A percentile compares a stretch with the other conserved stretches of the same genome.
Conservation (phyloP, 768 basidiomycete species). For the Albatrellus ellisii region DNA sequence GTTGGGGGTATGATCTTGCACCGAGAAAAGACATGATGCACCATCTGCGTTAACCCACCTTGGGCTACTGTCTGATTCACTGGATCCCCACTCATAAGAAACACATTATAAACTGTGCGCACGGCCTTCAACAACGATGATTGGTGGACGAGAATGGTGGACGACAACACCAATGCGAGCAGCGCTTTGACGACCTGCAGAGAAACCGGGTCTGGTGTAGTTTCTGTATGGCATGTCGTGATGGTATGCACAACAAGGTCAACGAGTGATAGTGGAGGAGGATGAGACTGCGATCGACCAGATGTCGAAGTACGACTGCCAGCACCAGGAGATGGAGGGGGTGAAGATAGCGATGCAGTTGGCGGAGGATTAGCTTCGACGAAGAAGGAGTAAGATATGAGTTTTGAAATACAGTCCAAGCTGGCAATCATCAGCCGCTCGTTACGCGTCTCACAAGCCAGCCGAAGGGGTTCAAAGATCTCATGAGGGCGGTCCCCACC, state of each 20-base stretch:
- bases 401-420: constrained; percentile 93
- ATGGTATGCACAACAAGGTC: constrained; percentile 93
- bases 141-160: constrained; percentile 84
- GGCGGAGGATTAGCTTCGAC: constrained; percentile 41
- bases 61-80: constrained; percentile 98
- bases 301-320: constrained; percentile 31
- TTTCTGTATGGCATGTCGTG: constrained; percentile 81
- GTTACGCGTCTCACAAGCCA: constrained; percentile 90
- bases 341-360: constrained; percentile 42
- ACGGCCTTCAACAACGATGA: constrained; percentile 93
- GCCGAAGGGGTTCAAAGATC: constrained; percentile 89
- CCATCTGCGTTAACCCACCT: constrained; percentile 96
- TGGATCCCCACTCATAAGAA: constrained; percentile 77
- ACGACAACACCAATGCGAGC: constrained; percentile 77
- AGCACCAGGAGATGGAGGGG: constrained; percentile 58
- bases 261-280: constrained; percentile 64
- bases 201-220: constrained; percentile 81
- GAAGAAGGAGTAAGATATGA: constrained; percentile 97
- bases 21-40: constrained; percentile 88
- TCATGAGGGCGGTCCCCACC: constrained; percentile 71
- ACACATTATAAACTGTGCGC: constrained; percentile 96
- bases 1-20: constrained; percentile 31
- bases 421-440: constrained; percentile 95
- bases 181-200: constrained; percentile 95
- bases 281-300: constrained; percentile 18